Evolutionary conservation across 2,329 filamentous ascomycete species (phyloP).

Genomic region (Fusarium chaquense): DNA sequence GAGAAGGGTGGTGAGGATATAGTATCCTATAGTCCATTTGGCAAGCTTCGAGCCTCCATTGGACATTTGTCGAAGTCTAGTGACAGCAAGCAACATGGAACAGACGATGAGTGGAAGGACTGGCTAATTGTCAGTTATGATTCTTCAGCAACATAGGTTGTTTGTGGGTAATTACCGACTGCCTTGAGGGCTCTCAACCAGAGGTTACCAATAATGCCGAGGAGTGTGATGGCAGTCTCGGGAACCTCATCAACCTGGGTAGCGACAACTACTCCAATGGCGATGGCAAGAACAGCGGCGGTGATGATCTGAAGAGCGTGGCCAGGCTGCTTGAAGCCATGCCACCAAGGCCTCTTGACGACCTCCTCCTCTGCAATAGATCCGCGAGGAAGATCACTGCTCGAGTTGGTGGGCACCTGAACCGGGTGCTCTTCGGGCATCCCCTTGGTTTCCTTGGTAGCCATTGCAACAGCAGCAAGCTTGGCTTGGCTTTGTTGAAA

Average conservation of each 20-base stretch:
- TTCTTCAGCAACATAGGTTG: neutral
- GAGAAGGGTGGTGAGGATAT: constrained; percentile 62
- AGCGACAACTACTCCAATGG: constrained; percentile 61
- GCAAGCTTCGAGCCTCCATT: constrained; percentile 59
- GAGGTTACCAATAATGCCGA: constrained; percentile 62
- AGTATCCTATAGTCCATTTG: constrained; percentile 63
- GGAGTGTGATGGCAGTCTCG: constrained; percentile 54
- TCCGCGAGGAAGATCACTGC: constrained; percentile 19
- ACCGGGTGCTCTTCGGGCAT: constrained; percentile 28
- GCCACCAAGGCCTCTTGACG: constrained; percentile 52
- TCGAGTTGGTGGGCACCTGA: constrained; percentile 38
- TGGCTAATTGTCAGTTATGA: constrained; percentile 36
- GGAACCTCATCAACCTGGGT: constrained; percentile 56
- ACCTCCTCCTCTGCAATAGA: constrained; percentile 27
- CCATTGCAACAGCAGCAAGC: constrained; percentile 34
- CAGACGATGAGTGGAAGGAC: constrained; percentile 65
- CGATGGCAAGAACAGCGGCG: constrained; percentile 62
- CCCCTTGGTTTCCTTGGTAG: constrained; percentile 37
- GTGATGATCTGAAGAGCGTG: constrained; percentile 63
- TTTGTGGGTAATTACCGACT: constrained; percentile 54
- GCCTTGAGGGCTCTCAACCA: constrained; percentile 64
- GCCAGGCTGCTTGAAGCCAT: constrained; percentile 56
- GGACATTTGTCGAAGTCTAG: constrained; percentile 61
- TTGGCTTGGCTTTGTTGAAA: constrained; percentile 11
- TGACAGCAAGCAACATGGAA: constrained; percentile 64